Evolutionary conservation across 495 filamentous ascomycete species (phyloP), one percentile per base, ranked within the genome.

Genomic region (Lichina pygmaea): DNA sequence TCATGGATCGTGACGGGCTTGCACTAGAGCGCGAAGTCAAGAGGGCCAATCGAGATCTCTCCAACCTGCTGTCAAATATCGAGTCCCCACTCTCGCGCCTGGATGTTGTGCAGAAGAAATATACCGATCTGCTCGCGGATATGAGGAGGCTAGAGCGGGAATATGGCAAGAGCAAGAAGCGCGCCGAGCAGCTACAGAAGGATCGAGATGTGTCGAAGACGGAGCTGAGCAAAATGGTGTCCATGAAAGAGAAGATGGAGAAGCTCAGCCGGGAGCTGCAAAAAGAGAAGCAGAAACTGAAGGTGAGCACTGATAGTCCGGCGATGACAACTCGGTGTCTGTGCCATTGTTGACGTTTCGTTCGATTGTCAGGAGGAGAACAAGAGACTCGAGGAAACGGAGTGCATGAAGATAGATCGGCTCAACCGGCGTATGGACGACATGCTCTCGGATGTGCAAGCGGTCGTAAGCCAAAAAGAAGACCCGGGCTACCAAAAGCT

Each of bases 81-180:
- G 81, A 85, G 55, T 68, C 69, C 12, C 71, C 73, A 8, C 66
- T 77, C 58, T 69, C 66, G 37, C 67, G 83, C 51, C 77, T 95
- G 48, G 89, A 97, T 24, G 71, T 77, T 15, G 70, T 94, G 2
- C 83, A 85, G 49, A 91, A 81, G 51, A 83, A 83, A 54, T 94
- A 86, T 48, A 80, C 81, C 41, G 86, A 95, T 50, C 71, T 94
- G 3, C 66, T 93, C 44, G 75, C 78, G 37, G 83, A 93, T 47
- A 91, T 97, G 83, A 93, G 92, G 54, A 75, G 83, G 44, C 68
- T 91, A 48, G 86, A 95, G 57, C 78, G 86, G 32, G 89, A 95
- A 46, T 81, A 92, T 54, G 67, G 78, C 38, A 95, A 93, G 62
- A 85, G 84, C 54, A 93, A 93, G 63, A 97, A 94, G 61, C 77